Base-by-base conservation (phyloP, 2,329 filamentous ascomycete genomes). In the Endothia cerciana region DNA sequence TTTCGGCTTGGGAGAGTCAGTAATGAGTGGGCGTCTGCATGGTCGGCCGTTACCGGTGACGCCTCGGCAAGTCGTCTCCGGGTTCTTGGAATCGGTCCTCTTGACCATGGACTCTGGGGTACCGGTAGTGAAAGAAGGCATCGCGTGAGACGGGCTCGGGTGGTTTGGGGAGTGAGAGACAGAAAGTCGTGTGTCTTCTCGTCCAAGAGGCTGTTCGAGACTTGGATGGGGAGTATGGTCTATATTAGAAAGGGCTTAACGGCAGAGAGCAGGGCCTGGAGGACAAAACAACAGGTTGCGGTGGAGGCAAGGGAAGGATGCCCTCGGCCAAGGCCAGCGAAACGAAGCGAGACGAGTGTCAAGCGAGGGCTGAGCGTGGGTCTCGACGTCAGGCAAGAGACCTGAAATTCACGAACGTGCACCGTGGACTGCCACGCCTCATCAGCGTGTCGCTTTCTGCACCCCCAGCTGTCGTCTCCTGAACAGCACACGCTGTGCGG, bases 41-140 rank as follows among this genome's bases (percentile, higher is more conserved):
- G 92, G 91, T 60, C 89, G 85, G n/a, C 95, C 95, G 71, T 84
- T 87, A 36, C 88, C 84, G 4, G 93, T 97, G 69, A 98, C 87
- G 65, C 95, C 95, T 79, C 90, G 89, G 79, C 95, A 99, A 75
- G 94, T 97, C 15, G 89, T 90, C 1, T 86, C 83, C 2, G 93
- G 90, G 71, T 97, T 90, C 75, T 91, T 92, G 61, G 93, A 97
- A 82, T 97, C 94, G 73, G 89, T 88, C 65, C 94, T 90, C 65
- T 85, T 85, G 66, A 97, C 82, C 36, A 90, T 80, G 25, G 91
- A 90, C 81, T 97, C 94, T 70, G 94, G 94, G 0, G 93, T 97
- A 74, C 89, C 85, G 63, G 85, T 80, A 69, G 89, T 85, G 77
- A 89, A 88, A 67, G 89, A 88, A 67, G 89, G 85, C 89, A 91